These are phyloP conservation scores for Monosporascus sp. DNA, from an alignment of 2,329 filamentous ascomycete species.

Conservation along the genomic window DNA sequence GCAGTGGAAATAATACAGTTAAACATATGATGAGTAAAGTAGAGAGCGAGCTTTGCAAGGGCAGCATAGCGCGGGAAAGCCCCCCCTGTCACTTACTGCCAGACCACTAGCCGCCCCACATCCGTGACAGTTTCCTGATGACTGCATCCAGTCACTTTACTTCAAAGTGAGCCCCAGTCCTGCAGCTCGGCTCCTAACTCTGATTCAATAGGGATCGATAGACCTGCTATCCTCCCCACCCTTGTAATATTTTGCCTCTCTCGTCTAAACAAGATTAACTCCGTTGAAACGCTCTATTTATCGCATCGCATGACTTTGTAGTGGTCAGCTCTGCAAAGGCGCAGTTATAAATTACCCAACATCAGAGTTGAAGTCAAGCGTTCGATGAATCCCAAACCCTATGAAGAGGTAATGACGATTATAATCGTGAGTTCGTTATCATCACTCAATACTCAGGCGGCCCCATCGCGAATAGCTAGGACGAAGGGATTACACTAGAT, in stretches of 20 bases:
- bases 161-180: background rate
- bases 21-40: background rate
- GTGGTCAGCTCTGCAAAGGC: too few species aligned
- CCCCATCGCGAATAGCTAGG: too few species aligned
- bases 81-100: background rate
- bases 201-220: background rate
- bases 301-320: too few species aligned
- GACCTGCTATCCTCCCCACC: background rate
- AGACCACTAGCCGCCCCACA: background rate
- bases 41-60: background rate
- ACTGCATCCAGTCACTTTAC: background rate
- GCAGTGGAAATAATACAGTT: background rate
- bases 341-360: too few species aligned
- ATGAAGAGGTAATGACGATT: too few species aligned
- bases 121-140: background rate
- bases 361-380: too few species aligned
- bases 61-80: background rate
- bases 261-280: too few species aligned
- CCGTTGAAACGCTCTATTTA: too few species aligned
- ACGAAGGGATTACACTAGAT: too few species aligned
- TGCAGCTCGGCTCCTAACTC: background rate
- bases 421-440: too few species aligned
- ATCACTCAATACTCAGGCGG: too few species aligned
- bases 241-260: background rate
- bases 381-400: too few species aligned